Evolutionary conservation across 2,329 filamentous ascomycete species (phyloP).

Genomic region (Cryoendolithus antarcticus): DNA sequence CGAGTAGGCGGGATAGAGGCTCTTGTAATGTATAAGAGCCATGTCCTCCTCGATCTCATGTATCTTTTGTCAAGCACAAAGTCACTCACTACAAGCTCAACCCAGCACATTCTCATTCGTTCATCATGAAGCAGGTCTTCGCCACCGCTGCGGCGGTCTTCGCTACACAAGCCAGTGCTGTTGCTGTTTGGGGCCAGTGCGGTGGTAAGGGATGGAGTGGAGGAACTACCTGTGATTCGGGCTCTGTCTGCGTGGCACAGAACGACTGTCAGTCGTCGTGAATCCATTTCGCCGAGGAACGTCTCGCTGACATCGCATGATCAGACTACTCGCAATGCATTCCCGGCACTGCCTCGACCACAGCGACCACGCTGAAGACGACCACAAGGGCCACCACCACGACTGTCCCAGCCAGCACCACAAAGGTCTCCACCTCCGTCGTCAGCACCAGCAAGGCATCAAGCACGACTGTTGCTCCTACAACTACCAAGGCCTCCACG

Average conservation of each 20-base stretch:
- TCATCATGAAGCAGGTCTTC: constrained; percentile 5
- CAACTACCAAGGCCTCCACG: background rate
- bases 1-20: background rate
- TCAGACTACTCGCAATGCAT: constrained; percentile 15
- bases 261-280: constrained; percentile 10
- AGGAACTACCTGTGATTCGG: constrained; percentile 11
- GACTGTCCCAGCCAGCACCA: constrained; percentile 6
- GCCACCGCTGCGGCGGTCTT: constrained; percentile 5
- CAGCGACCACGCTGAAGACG: constrained; percentile 11
- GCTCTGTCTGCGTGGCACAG: constrained; percentile 9
- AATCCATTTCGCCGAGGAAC: background rate
- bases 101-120: no score
- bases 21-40: constrained; percentile 1
- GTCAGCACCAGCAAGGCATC: background rate
- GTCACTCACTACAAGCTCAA: background rate
- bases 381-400: constrained; percentile 4
- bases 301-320: constrained; percentile 6
- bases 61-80: background rate
- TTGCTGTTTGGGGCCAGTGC: constrained; percentile 9
- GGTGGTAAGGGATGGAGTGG: constrained; percentile 9
- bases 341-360: constrained; percentile 12
- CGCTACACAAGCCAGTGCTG: constrained; percentile 8
- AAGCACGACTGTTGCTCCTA: background rate
- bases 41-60: background rate
- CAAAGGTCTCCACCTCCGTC: background rate